phyloP scores from a whole-genome alignment of 345 rosid species.

The Gossypium sturtianum region DNA sequence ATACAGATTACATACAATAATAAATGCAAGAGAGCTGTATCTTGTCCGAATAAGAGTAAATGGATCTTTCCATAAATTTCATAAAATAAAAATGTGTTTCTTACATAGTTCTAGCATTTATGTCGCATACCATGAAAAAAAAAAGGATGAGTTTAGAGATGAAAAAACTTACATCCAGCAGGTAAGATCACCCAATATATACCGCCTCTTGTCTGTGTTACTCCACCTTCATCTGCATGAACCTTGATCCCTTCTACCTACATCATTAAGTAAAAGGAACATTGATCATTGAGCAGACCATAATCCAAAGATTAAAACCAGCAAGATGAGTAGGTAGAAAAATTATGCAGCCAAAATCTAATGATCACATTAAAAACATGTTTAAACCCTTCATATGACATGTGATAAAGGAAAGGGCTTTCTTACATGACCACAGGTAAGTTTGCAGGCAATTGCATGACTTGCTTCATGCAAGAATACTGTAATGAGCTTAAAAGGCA shows the following conservation, averaged over 20 bases:
- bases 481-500: conserved; percentile 93
- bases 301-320: background rate
- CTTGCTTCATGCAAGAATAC: conserved; percentile 95
- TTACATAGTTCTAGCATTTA: background rate
- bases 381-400: background rate
- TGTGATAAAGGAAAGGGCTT: conserved; percentile 12
- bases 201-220: conserved; percentile 92
- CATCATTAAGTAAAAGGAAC: conserved; percentile 14
- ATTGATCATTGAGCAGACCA: background rate
- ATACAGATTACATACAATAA: background rate
- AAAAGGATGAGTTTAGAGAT: background rate
- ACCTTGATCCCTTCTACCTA: conserved; percentile 97
- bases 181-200: conserved; percentile 90
- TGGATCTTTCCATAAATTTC: conserved; percentile 1
- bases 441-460: conserved; percentile 96
- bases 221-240: conserved; percentile 92
- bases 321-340: background rate
- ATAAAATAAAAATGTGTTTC: background rate
- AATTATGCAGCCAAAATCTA: no score
- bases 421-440: conserved; percentile 94
- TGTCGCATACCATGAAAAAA: background rate
- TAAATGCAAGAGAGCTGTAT: background rate
- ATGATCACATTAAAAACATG: no score
- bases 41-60: background rate
- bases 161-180: conserved; percentile 77